Evolutionary conservation across 2,329 filamentous ascomycete species (phyloP).

Genomic region (Paraconiothyrium sp.): DNA sequence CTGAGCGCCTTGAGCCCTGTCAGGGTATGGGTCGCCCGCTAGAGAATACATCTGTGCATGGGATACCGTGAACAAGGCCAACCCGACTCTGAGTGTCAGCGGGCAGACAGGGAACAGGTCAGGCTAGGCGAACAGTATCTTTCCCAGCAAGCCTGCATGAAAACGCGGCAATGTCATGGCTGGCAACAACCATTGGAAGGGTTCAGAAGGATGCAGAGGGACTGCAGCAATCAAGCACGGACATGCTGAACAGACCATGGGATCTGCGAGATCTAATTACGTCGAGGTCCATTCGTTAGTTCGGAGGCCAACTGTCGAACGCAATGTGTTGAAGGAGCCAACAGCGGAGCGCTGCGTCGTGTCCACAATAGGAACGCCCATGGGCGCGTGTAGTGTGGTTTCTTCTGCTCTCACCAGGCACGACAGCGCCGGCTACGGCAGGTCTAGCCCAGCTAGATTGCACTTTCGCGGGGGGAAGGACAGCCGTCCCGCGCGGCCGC

Average conservation of each 20-base stretch:
- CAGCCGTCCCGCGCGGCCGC: conserved; percentile 12
- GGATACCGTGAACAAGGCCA: conserved; percentile 21
- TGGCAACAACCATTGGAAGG: background rate
- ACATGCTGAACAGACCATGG: conserved; percentile 3
- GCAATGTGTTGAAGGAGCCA: conserved; percentile 17
- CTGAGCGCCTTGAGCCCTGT: conserved; percentile 28
- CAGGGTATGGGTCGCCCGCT: conserved; percentile 23
- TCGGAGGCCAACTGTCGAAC: background rate
- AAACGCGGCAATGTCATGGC: conserved; percentile 21
- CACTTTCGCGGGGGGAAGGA: background rate
- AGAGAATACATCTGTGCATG: conserved; percentile 18
- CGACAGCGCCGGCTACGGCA: background rate
- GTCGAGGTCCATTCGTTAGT: background rate
- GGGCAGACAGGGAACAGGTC: conserved; percentile 11
- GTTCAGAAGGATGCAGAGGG: conserved; percentile 12
- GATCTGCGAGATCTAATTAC: conserved; percentile 18
- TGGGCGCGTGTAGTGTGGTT: background rate
- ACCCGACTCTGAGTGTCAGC: background rate
- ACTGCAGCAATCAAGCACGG: conserved; percentile 12
- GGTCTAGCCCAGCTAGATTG: background rate
- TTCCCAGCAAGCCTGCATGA: conserved; percentile 13
- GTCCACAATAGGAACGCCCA: background rate
- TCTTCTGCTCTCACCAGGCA: background rate
- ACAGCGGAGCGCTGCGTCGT: background rate
- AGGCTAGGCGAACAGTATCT: conserved; percentile 5